Evolutionary conservation across 176 grass and related monocot genomes (phyloP).

Genomic region (Poa pratensis): DNA sequence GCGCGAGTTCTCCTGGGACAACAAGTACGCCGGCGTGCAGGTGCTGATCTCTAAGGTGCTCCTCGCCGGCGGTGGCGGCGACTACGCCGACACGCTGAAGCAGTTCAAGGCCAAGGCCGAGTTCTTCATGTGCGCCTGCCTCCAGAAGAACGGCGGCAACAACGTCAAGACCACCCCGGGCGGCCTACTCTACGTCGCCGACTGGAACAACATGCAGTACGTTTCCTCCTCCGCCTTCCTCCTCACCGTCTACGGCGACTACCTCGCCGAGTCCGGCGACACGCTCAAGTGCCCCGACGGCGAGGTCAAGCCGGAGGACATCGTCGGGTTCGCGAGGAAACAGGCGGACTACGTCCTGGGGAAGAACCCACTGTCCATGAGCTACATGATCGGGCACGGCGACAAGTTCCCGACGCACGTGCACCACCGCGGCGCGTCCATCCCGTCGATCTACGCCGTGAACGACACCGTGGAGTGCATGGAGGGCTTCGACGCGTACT

Average conservation of each 20-base stretch:
- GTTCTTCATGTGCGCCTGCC: conserved; percentile 90
- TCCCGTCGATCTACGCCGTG: conserved; percentile 57
- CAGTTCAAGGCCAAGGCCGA: conserved; percentile 93
- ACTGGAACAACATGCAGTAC: conserved; percentile 98
- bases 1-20: conserved; percentile 94
- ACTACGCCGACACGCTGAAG: conserved; percentile 50
- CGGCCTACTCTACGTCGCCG: conserved; percentile 70
- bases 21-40: conserved; percentile 93
- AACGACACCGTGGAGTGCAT: conserved; percentile 57
- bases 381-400: conserved; percentile 88
- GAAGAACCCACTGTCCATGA: conserved; percentile 78
- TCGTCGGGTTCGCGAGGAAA: conserved; percentile 62
- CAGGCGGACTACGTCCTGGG: conserved; percentile 91
- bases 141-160: conserved; percentile 88
- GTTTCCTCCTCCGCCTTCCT: conserved; percentile 73
- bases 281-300: conserved; percentile 70
- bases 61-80: conserved; percentile 35
- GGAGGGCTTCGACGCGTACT: conserved; percentile 85
- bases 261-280: conserved; percentile 48
- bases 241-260: conserved; percentile 75
- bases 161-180: conserved; percentile 71
- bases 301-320: conserved; percentile 57
- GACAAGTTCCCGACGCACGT: conserved; percentile 62
- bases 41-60: conserved; percentile 84
- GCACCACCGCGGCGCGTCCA: conserved; percentile 92